Evolutionary conservation across 169 alveolate species (phyloP).

Genomic region (Cryptosporidium viatorum): DNA sequence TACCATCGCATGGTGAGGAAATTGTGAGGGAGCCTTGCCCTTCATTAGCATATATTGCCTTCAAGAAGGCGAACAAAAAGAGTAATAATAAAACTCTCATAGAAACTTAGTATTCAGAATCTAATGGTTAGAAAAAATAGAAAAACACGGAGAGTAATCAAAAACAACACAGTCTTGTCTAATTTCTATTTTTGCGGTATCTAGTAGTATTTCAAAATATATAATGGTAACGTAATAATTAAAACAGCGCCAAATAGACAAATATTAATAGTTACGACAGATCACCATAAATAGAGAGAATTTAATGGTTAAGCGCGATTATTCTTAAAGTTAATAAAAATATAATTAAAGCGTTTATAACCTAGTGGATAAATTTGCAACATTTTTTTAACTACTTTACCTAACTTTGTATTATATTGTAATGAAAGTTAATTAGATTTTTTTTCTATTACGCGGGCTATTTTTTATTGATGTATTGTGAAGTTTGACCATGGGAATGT

Average conservation of each 20-base stretch:
- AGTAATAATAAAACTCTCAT: neutral
- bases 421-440: neutral
- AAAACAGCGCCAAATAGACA: constrained; percentile 1
- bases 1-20: constrained; percentile 14
- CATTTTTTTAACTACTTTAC: neutral
- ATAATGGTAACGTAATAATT: neutral
- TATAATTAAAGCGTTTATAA: neutral
- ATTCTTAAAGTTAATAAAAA: neutral
- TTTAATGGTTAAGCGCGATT: neutral
- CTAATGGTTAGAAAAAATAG: neutral
- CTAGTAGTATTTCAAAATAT: neutral
- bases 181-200: neutral
- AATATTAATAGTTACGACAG: neutral
- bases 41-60: neutral
- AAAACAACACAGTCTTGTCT: neutral
- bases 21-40: neutral
- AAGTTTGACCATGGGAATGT: constrained; percentile 8
- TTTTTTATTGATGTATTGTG: neutral
- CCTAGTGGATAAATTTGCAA: neutral
- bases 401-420: neutral
- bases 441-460: neutral
- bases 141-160: constrained; percentile 2
- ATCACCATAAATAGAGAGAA: constrained; percentile 6
- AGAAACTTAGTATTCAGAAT: neutral
- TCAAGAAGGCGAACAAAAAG: constrained; percentile 5